These are phyloP conservation scores for Eimeria sp. DNA, from an alignment of 169 alveolate species.

Conservation along the genomic window DNA sequence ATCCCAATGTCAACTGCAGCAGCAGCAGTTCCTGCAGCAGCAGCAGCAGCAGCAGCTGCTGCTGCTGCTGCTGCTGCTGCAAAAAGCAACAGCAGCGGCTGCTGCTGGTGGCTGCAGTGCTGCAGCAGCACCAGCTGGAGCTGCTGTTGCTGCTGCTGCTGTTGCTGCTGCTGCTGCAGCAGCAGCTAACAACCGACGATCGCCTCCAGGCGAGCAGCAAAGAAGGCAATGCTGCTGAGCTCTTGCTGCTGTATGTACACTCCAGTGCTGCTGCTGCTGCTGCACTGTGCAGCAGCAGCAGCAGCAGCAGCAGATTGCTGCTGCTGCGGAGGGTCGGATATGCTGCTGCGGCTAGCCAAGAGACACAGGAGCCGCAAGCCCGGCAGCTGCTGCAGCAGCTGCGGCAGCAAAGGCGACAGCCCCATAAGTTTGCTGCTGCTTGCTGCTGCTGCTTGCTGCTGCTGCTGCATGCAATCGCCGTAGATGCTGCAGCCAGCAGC, in stretches of 20 bases:
- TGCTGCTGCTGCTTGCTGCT: slow-evolving; percentile 46
- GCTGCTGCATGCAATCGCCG: background rate
- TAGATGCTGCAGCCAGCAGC: slow-evolving; percentile 16
- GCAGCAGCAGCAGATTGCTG: background rate
- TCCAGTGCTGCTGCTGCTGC: background rate
- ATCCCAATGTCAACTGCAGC: no score
- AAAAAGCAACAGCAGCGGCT: no score
- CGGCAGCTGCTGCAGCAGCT: slow-evolving; percentile 23
- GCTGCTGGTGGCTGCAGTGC: no score
- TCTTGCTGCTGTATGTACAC: slow-evolving; percentile 28
- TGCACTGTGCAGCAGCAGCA: slow-evolving; percentile 25
- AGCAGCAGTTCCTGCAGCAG: no score
- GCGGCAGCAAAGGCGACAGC: slow-evolving; percentile 25
- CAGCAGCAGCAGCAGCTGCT: background rate
- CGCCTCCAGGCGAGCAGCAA: slow-evolving; percentile 5
- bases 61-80: slow-evolving; percentile 1
- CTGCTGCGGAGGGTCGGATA: background rate
- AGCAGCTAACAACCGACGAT: background rate
- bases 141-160: background rate
- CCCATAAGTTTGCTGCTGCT: background rate
- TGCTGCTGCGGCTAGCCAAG: slow-evolving; percentile 53
- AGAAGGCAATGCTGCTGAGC: slow-evolving; percentile 39
- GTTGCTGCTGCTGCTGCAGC: slow-evolving; percentile 18
- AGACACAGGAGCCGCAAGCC: slow-evolving; percentile 9
- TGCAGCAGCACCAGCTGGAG: background rate